Evolutionary conservation across 2,329 filamentous ascomycete genomes (phyloP).

Genomic region (Claviceps sp.): DNA sequence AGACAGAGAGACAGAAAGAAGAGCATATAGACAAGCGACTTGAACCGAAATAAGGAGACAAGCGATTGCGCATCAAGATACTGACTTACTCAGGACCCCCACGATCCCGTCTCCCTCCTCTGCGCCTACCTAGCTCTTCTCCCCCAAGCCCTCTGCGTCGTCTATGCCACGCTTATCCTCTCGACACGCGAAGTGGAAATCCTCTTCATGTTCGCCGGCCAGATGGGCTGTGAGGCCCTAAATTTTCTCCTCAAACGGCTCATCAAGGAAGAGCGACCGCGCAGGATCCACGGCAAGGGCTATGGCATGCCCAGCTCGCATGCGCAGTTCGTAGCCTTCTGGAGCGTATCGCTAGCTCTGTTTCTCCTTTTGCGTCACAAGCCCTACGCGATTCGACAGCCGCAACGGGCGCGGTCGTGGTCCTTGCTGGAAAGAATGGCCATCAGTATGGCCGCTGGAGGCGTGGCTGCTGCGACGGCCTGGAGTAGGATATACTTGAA

Average conservation of each 20-base stretch:
- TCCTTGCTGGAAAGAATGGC: slow-evolving; percentile 46
- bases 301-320: slow-evolving; percentile 96
- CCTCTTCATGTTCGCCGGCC: slow-evolving; percentile 77
- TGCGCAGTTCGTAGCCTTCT: slow-evolving; percentile 88
- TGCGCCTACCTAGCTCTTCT: slow-evolving; percentile 92
- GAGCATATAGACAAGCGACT: neutral
- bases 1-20: neutral
- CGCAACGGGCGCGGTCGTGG: slow-evolving; percentile 30
- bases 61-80: neutral
- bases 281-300: slow-evolving; percentile 74
- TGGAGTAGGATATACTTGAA: slow-evolving; percentile 78
- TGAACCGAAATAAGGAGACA: neutral
- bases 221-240: slow-evolving; percentile 79
- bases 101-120: slow-evolving; percentile 69
- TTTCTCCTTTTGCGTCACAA: slow-evolving; percentile 75
- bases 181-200: slow-evolving; percentile 85
- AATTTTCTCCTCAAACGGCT: slow-evolving; percentile 84
- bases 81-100: slow-evolving; percentile 54
- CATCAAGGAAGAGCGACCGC: slow-evolving; percentile 84
- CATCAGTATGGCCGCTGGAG: slow-evolving; percentile 40
- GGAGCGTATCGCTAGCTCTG: slow-evolving; percentile 68
- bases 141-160: slow-evolving; percentile 79
- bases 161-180: slow-evolving; percentile 84
- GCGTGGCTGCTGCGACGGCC: slow-evolving; percentile 55
- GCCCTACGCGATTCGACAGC: slow-evolving; percentile 26